phyloP scores from a whole-genome alignment of 1,284 basidiomycete species.

The Ganoderma multipileum region DNA sequence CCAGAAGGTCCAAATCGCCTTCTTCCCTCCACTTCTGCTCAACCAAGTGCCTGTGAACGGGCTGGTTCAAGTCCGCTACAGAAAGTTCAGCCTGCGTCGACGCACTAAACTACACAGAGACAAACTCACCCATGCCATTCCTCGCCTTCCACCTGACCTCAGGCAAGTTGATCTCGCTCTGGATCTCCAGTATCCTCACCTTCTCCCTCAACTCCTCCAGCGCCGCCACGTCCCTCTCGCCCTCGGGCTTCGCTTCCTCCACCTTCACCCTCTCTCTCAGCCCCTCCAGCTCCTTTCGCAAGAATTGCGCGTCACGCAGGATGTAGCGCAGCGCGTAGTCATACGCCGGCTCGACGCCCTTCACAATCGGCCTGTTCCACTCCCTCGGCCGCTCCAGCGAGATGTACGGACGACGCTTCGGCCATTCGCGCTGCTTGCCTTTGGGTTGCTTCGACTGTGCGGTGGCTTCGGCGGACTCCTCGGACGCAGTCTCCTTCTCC shows the following conservation, averaged over 20 bases:
- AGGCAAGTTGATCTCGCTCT: constrained; percentile 78
- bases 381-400: constrained; percentile 56
- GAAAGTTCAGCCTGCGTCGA: background rate
- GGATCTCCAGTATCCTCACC: constrained; percentile 50
- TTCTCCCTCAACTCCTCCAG: constrained; percentile 46
- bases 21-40: constrained; percentile 89
- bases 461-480: background rate
- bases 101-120: background rate
- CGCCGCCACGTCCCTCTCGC: constrained; percentile 44
- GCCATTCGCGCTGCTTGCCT: constrained; percentile 29
- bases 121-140: constrained; percentile 74
- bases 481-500: constrained; percentile 15
- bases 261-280: constrained; percentile 43
- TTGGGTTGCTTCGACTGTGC: constrained; percentile 15
- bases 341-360: constrained; percentile 80
- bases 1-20: constrained; percentile 84
- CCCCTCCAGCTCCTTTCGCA: constrained; percentile 54
- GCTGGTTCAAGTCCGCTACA: constrained; percentile 67
- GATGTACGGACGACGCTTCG: constrained; percentile 52
- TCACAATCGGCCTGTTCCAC: constrained; percentile 73
- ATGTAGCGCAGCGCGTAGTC: constrained; percentile 82
- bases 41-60: constrained; percentile 80
- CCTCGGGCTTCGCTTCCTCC: constrained; percentile 32
- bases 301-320: constrained; percentile 50
- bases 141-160: constrained; percentile 77